Percentiles rank a stretch among this genome's conserved stretches.
Evolutionary conservation across 176 grass and related monocot genomes (phyloP).

Genomic region (Lolium rigidum): DNA sequence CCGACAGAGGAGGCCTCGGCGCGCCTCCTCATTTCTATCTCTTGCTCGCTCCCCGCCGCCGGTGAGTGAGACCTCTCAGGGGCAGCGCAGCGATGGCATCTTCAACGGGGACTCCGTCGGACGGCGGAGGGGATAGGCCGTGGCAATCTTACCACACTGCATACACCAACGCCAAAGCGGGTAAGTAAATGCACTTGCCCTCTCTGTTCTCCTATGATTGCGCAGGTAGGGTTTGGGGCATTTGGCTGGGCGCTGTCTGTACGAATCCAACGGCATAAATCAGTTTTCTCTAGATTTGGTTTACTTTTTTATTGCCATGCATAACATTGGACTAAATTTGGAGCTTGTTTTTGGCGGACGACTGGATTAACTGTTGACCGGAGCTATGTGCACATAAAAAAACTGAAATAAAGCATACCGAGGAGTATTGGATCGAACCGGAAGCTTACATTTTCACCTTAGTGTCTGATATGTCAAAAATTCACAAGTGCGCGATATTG

Average conservation of each 20-base stretch:
- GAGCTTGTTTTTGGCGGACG: too few relatives aligned
- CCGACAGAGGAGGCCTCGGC: background rate
- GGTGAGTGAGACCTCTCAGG: background rate
- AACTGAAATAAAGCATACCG: too few relatives aligned
- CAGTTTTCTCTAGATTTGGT: background rate
- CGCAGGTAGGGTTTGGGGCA: constrained; percentile 13
- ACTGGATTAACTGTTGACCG: too few relatives aligned
- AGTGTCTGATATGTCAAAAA: too few relatives aligned
- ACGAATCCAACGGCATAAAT: background rate
- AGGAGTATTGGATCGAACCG: too few relatives aligned
- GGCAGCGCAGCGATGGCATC: constrained; percentile 41
- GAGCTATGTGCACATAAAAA: too few relatives aligned
- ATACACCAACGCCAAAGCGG: constrained; percentile 95
- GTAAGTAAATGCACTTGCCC: constrained; percentile 54
- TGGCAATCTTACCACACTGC: constrained; percentile 94
- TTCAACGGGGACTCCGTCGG: constrained; percentile 10
- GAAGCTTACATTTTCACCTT: too few relatives aligned
- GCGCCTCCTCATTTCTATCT: background rate
- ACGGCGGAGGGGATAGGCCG: constrained; percentile 58
- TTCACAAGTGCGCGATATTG: too few relatives aligned
- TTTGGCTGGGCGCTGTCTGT: background rate
- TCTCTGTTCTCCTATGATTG: constrained; percentile 4
- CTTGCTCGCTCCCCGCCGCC: background rate
- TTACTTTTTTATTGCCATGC: background rate
- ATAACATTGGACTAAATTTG: background rate